Evolutionary conservation across 2,329 filamentous ascomycete genomes (phyloP).

Genomic region (Neonectria faginata): DNA sequence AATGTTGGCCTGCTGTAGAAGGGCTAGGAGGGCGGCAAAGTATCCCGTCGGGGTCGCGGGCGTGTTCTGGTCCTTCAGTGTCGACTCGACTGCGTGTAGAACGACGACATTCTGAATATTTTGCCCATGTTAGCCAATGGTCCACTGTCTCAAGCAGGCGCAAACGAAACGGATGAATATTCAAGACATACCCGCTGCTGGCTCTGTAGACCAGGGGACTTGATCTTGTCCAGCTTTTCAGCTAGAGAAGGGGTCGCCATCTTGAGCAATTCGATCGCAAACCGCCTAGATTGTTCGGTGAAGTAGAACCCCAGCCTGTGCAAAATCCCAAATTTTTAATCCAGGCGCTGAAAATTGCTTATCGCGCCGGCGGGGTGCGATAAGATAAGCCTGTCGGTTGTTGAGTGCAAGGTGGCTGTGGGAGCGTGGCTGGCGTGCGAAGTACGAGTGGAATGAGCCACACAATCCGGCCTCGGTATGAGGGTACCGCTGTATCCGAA

Average conservation of each 20-base stretch:
- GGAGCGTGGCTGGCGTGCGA: slow-evolving; percentile 18
- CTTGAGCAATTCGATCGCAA: slow-evolving; percentile 47
- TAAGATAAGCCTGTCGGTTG: slow-evolving; percentile 35
- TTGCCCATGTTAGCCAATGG: slow-evolving; percentile 14
- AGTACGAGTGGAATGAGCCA: slow-evolving; percentile 26
- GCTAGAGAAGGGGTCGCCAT: slow-evolving; percentile 70
- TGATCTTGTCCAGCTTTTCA: slow-evolving; percentile 97
- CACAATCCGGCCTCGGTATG: slow-evolving; percentile 38
- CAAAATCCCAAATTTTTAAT: slow-evolving; percentile 47
- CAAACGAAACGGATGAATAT: slow-evolving; percentile 13
- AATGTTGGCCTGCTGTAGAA: slow-evolving; percentile 82
- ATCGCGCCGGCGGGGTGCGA: slow-evolving; percentile 46
- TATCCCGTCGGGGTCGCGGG: slow-evolving; percentile 89
- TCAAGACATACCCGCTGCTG: slow-evolving; percentile 81
- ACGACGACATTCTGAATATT: slow-evolving; percentile 79
- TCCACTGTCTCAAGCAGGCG: slow-evolving; percentile 10
- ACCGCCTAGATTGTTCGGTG: slow-evolving; percentile 46
- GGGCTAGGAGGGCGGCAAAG: slow-evolving; percentile 92
- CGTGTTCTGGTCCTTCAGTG: slow-evolving; percentile 87
- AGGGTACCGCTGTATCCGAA: slow-evolving; percentile 49
- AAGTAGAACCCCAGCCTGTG: slow-evolving; percentile 38
- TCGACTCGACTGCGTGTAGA: slow-evolving; percentile 91
- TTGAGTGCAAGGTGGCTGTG: slow-evolving; percentile 12
- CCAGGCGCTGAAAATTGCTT: slow-evolving; percentile 43
- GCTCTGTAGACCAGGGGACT: slow-evolving; percentile 94